Evolutionary conservation across 1,284 basidiomycete species (phyloP), one percentile per base, ranked within the genome.

Genomic region (Pyrrhoderma noxium): DNA sequence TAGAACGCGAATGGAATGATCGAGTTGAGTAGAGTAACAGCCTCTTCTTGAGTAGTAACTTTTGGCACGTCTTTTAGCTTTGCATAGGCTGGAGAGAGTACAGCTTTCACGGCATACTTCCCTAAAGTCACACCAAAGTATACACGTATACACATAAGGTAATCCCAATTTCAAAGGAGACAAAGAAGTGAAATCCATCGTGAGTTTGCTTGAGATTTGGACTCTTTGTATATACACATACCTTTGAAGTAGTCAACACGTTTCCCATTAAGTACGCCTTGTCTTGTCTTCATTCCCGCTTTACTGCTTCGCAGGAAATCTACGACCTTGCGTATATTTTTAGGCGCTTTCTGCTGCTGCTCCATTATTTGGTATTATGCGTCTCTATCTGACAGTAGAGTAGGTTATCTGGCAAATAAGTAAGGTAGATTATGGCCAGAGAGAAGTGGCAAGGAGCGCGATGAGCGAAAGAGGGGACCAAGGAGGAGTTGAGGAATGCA

Each of bases 241-340:
- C 93, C 95, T 75, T 95, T 98, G 75, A 99, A 99, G 72, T 98
- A 98, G 68, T 98, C 95, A 52, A 94, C 76, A 44, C 95, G 85
- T 68, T 96, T 97, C 36, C 95, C 96, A 61, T 92, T 92, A 62
- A 98, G 71, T 5, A 93, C 85, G 36, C 95, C 95, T 3, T 89
- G 83, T 57, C 90, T 79, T 52, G 86, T 82, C 74, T 97, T 97
- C 62, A 96, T 84, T 11, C 91, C 91, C 23, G 92, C 77, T 62
- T 82, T 85, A 59, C 86, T 85, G 59, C 87, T 84, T 44, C 93
- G 80, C 44, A 97, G 73, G 64, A 91, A 97, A 59, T 89, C 78
- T 51, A 88, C 88, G 47, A 92, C 82, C 61, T 83, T 85, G 60
- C 84, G 80, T 50, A 90, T 70, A 44, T 91, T 84, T 35, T 80